Base-by-base conservation (phyloP, 169 alveolate species). In the Plasmodium berghei region DNA sequence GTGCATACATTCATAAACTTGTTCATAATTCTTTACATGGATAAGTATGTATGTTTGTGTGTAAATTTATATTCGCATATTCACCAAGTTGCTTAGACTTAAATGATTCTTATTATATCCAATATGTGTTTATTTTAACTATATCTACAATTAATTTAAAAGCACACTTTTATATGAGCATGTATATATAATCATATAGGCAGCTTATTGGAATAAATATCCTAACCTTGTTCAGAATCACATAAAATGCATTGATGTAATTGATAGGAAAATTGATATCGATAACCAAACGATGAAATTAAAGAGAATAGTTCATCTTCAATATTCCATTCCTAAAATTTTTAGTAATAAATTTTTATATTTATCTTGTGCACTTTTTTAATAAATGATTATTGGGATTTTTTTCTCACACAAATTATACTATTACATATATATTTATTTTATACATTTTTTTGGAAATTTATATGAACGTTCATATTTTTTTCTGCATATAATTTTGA, bases 201-300 rank as follows among this genome's bases (percentile, higher is more conserved):
- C 87, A 5, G 87, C 87, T 9, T 73, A 58, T 63, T 63, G 69
- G 87, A 28, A 34, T 5, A 73, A 73, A 26, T 73, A 73, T 49
- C 87, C 87, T 16, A 73, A 73, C 34, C 58, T 9, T 49, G 72
- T 59, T 61, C 87, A 73, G 26, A 73, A 42, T 5, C 87, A 73
- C 42, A 59, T 73, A 24, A 56, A 73, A 49, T 6, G 56, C 34
- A 73, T 73, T 42, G 87, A 73, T 49, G 87, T 73, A 3, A 73
- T 58, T 58, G 87, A 40, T 26, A 73, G 87, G 26, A 40, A 49
- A 20, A 73, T 73, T 8, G 72, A 73, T 63, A 59, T 58, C n/a
- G 61, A 73, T 26, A 72, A 73, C 26, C 45, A 73, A 52, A 59
- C 72, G 12, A 16, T 73, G 48, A 28, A 20, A 40, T 20, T 73